Conservation (phyloP, 129 eudicot genomes). For the Lactuca saligna region DNA sequence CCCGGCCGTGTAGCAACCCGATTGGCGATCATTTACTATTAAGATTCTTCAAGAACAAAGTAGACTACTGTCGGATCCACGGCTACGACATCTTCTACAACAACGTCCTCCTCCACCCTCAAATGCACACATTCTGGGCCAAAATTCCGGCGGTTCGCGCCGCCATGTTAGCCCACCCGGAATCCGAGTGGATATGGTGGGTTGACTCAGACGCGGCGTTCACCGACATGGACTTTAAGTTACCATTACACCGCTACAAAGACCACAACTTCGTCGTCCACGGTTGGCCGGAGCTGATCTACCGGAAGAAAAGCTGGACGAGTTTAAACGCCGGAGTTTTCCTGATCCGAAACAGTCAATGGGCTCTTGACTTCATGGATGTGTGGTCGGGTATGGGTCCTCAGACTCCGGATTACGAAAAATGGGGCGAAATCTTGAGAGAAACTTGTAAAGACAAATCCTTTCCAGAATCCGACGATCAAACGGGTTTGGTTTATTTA, state of each 20-base stretch:
- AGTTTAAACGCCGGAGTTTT: background rate
- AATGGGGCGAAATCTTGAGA: background rate
- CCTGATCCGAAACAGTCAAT: background rate
- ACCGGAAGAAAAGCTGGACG: background rate
- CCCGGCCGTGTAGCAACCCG: constrained; percentile 36
- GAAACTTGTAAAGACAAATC: background rate
- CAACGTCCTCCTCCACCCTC: constrained; percentile 41
- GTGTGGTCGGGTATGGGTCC: constrained; percentile 2
- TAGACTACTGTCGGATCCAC: constrained; percentile 53
- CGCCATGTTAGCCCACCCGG: constrained; percentile 49
- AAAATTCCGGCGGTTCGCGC: constrained; percentile 42
- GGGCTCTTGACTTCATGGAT: background rate
- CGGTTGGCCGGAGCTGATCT: background rate
- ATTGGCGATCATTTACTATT: constrained; percentile 40
- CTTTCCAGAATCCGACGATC: background rate
- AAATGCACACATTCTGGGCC: constrained; percentile 48
- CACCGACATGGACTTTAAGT: constrained; percentile 45
- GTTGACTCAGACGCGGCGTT: constrained; percentile 48
- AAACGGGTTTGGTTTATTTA: background rate
- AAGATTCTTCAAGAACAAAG: constrained; percentile 53
- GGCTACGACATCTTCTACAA: constrained; percentile 54
- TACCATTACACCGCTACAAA: constrained; percentile 53
- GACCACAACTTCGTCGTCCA: constrained; percentile 36
- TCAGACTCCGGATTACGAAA: background rate
- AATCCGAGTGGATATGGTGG: constrained; percentile 54